phyloP scores from a whole-genome alignment of 2,329 filamentous ascomycete species.

The Nemania serpens region DNA sequence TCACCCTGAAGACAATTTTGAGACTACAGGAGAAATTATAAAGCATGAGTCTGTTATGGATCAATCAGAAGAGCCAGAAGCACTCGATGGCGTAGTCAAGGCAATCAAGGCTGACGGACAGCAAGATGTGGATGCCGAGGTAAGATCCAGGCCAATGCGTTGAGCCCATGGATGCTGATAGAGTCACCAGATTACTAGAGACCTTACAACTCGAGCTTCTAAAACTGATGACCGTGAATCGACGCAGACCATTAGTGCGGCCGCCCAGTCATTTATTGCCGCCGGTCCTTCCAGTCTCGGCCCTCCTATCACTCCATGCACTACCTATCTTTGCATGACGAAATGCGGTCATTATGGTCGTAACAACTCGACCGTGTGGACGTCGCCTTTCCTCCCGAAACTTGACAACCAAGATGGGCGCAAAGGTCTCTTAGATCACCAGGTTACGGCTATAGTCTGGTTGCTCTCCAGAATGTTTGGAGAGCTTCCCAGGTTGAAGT shows the following conservation, averaged over 20 bases:
- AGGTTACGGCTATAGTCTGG: constrained; percentile 40
- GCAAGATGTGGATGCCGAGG: constrained; percentile 36
- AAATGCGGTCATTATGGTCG: constrained; percentile 35
- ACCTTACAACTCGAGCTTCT: neutral
- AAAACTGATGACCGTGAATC: constrained; percentile 18
- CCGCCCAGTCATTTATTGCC: constrained; percentile 33
- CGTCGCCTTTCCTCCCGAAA: constrained; percentile 31
- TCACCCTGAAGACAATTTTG: constrained; percentile 18
- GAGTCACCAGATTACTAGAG: constrained; percentile 8
- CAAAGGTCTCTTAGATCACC: constrained; percentile 36
- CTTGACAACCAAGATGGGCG: constrained; percentile 30
- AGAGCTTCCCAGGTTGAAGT: constrained; percentile 28
- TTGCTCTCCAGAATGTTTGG: constrained; percentile 38
- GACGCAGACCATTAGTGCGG: constrained; percentile 25
- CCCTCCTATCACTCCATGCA: constrained; percentile 34
- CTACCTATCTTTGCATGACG: constrained; percentile 33
- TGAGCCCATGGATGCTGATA: neutral
- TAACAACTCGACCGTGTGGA: constrained; percentile 32
- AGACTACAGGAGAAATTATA: constrained; percentile 30
- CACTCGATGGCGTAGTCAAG: constrained; percentile 22
- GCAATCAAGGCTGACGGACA: constrained; percentile 30
- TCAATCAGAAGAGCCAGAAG: neutral
- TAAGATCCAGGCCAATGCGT: constrained; percentile 9
- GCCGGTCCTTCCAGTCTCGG: constrained; percentile 37
- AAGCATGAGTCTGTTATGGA: constrained; percentile 21